Conservation (phyloP, 345 rosid genomes). For the Ailanthus altissimus region DNA sequence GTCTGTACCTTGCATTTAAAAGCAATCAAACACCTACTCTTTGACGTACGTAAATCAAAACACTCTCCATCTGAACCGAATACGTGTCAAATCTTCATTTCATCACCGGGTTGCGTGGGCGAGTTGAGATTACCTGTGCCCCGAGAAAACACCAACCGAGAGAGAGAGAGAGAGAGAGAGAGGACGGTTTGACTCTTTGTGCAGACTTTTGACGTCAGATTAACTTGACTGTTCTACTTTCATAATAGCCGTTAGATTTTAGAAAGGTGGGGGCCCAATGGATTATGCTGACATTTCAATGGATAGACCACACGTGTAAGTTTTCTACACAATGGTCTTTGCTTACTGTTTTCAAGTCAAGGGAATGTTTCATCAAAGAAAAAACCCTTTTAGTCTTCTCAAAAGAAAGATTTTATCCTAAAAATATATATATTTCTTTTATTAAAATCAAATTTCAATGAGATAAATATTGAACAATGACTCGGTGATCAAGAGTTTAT, state of each 20-base stretch:
- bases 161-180: background rate
- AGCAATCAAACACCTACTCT: background rate
- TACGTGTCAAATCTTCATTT: background rate
- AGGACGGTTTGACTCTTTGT: conserved; percentile 28
- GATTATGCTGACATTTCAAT: background rate
- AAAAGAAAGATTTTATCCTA: background rate
- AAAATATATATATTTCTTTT: too few relatives aligned
- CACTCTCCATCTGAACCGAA: background rate
- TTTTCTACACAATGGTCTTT: background rate
- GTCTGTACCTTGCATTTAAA: background rate
- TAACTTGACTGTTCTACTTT: background rate
- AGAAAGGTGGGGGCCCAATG: background rate
- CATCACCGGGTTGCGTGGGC: background rate
- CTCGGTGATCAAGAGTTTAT: too few relatives aligned
- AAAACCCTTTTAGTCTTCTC: background rate
- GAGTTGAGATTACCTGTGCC: background rate
- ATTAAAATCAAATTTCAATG: too few relatives aligned
- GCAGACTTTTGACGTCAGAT: conserved; percentile 11
- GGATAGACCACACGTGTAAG: background rate
- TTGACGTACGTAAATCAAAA: background rate
- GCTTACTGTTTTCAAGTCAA: background rate
- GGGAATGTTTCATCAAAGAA: background rate
- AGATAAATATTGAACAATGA: too few relatives aligned
- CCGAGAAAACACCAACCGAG: too few relatives aligned
- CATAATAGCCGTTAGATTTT: conserved; percentile 1